Conservation (phyloP, 2,329 filamentous ascomycete genomes). For the Microdochium bolleyi region DNA sequence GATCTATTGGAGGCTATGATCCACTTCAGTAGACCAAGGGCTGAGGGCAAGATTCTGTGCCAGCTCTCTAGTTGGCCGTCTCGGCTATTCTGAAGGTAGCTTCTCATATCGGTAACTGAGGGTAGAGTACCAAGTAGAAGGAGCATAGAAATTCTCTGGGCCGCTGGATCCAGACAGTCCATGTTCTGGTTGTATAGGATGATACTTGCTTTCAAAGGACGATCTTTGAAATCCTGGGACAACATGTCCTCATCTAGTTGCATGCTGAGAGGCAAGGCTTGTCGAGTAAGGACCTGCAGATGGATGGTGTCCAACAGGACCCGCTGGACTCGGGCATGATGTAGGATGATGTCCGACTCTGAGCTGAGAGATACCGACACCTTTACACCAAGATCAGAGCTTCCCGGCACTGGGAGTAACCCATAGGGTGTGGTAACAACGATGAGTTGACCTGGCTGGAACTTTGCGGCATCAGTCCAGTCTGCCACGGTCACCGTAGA, state of each 20-base stretch:
- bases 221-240: slow-evolving; percentile 1
- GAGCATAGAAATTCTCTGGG: slow-evolving; percentile 42
- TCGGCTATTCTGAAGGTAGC: slow-evolving; percentile 32
- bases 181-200: slow-evolving; percentile 47
- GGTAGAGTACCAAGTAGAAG: slow-evolving; percentile 53
- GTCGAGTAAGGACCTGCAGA: slow-evolving; percentile 11
- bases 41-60: slow-evolving; percentile 54
- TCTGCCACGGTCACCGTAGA: background rate
- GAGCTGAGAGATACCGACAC: too few species aligned
- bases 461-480: background rate
- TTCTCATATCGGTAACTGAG: slow-evolving; percentile 47
- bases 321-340: slow-evolving; percentile 13
- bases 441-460: background rate
- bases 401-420: too few species aligned
- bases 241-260: background rate
- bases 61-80: slow-evolving; percentile 31
- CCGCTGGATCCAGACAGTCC: slow-evolving; percentile 35
- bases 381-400: too few species aligned
- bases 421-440: background rate
- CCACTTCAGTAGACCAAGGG: slow-evolving; percentile 69
- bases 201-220: slow-evolving; percentile 2
- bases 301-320: slow-evolving; percentile 1
- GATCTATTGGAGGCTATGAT: slow-evolving; percentile 85
- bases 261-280: slow-evolving; percentile 4
- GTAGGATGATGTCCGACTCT: slow-evolving; percentile 4